Base-by-base conservation (phyloP, 108 stramenopile species). In the Cafeteria roenbergensis region DNA sequence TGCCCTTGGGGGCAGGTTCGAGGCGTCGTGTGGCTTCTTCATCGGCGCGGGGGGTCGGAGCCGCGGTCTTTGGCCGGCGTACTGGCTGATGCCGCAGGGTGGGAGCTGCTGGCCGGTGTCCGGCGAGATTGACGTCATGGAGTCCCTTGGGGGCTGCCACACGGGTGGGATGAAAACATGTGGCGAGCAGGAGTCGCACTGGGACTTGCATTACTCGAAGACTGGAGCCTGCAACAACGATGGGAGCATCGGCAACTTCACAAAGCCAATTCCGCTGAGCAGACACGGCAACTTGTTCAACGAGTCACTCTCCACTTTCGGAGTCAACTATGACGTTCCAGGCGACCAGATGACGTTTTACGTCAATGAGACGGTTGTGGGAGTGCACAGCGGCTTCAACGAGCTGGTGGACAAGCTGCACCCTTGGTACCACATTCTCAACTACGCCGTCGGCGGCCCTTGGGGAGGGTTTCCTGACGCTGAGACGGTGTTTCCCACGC, bases 41-140 rank as follows among this genome's bases (percentile, higher is more conserved):
- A 17, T 48, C 12, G 42, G 42, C 6, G 42, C 42, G 42, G 42
- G 42, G 12, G 42, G 42, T 12, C 6, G 68, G 27, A 64, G 30
- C 14, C 68, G 63, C 12, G 75, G 71, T 29, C 59, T 69, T 0
- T 76, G 67, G 78, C 74, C 78, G 35, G 78, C 74, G 28, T 54
- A 74, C 38, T 79, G 78, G 78, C 61, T 79, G 37, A 66, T 74
- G 26, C 77, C 73, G 14, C 60, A 73, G 38, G 28, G 33, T 0
- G 74, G 69, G 61, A 73, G 78, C 51, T 54, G 34, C 25, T 79
- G 78, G 78, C 78, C 78, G 28, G 55, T 36, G 0, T 73, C 71
- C 31, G 78, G 78, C 24, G 78, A 79, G 57, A 75, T 79, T 33
- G 78, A 79, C 58, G 64, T 75, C 26, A 69, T 79, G 78, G 78